Percentiles rank a stretch among this genome's conserved stretches.
phyloP scores from a whole-genome alignment of 2,329 filamentous ascomycete genomes.

The Venturia aucupariae region DNA sequence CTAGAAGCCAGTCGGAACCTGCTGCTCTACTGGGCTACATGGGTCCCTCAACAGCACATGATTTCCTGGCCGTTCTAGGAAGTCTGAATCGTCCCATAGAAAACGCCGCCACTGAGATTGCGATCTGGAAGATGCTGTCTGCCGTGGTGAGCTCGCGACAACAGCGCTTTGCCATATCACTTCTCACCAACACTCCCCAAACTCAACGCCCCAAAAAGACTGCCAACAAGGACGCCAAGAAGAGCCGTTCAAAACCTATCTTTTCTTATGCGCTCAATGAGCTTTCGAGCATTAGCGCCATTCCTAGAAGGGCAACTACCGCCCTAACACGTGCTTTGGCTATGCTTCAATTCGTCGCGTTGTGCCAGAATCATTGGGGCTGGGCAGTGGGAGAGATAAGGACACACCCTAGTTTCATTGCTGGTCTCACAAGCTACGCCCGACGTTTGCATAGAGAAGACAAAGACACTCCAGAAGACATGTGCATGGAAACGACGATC shows the following conservation, averaged over 20 bases:
- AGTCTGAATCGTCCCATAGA: slow-evolving; percentile 67
- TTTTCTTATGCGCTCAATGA: slow-evolving; percentile 64
- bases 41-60: slow-evolving; percentile 70
- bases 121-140: slow-evolving; percentile 78
- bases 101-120: slow-evolving; percentile 53
- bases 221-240: not conserved
- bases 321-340: slow-evolving; percentile 44
- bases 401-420: slow-evolving; percentile 64
- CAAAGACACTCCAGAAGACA: slow-evolving; percentile 20
- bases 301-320: slow-evolving; percentile 21
- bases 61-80: slow-evolving; percentile 71
- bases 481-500: slow-evolving; percentile 41
- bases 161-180: slow-evolving; percentile 90
- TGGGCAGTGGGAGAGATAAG: slow-evolving; percentile 80
- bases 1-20: slow-evolving; percentile 57
- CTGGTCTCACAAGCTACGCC: slow-evolving; percentile 57
- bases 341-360: slow-evolving; percentile 77
- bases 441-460: slow-evolving; percentile 45
- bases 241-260: slow-evolving; percentile 47
- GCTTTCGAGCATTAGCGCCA: slow-evolving; percentile 53
- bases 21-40: slow-evolving; percentile 91
- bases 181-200: slow-evolving; percentile 81
- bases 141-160: slow-evolving; percentile 81
- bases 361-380: slow-evolving; percentile 89
- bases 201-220: slow-evolving; percentile 46